Percentiles rank a stretch among this genome's conserved stretches.
Evolutionary conservation across 192 early-diverging fungal genomes (phyloP).

Genomic region (Spinellus fusiger): DNA sequence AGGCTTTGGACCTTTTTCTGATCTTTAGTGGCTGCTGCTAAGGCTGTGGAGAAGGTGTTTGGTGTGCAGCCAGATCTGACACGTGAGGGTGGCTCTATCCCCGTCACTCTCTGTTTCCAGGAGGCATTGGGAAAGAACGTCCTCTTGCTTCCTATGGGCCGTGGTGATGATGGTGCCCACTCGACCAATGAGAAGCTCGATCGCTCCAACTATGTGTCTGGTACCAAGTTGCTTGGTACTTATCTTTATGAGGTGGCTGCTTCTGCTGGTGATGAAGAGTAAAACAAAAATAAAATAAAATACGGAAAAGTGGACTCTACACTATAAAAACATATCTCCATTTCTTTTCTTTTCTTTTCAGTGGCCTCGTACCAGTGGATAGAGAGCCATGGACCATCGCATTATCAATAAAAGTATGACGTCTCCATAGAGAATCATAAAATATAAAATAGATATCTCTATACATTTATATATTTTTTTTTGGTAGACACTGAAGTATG

Average conservation of each 20-base stretch:
- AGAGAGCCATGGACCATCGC: too few species aligned
- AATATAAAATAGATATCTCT: too few species aligned
- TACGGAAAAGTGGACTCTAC: background rate
- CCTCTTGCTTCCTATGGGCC: constrained; percentile 93
- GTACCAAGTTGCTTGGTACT: constrained; percentile 88
- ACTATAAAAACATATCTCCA: too few species aligned
- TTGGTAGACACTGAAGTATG: too few species aligned
- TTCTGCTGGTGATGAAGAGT: constrained; percentile 17
- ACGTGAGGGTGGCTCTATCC: constrained; percentile 96
- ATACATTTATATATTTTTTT: too few species aligned
- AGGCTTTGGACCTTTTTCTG: background rate
- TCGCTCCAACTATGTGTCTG: constrained; percentile 86
- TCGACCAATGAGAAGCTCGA: constrained; percentile 97
- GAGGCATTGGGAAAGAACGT: constrained; percentile 88
- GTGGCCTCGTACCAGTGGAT: too few species aligned
- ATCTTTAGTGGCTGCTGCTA: constrained; percentile 68
- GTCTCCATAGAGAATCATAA: too few species aligned
- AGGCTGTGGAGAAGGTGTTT: constrained; percentile 91
- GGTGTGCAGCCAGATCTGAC: constrained; percentile 91
- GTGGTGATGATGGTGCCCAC: constrained; percentile 89
- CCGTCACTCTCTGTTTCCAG: constrained; percentile 97
- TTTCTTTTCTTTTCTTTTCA: too few species aligned
- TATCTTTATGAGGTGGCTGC: constrained; percentile 90
- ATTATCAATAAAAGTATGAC: too few species aligned
- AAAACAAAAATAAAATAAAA: background rate